A percentile compares a stretch with the other conserved stretches of the same genome.
Evolutionary conservation across 1,139 yeast genomes (phyloP).

Genomic region (Scheffersomyces quercinus): DNA sequence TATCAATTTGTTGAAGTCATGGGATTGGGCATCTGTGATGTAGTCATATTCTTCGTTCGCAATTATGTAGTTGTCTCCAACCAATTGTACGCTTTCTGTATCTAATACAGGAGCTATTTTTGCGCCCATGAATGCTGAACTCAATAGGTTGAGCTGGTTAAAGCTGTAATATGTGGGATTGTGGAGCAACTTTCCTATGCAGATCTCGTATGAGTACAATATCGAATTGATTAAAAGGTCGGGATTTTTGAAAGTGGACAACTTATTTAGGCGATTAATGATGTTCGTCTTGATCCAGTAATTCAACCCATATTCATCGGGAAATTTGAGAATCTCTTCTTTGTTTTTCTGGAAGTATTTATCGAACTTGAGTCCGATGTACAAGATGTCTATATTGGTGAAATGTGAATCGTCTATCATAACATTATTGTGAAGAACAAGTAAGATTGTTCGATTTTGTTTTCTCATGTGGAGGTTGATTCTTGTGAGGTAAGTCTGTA

Average conservation of each 20-base stretch:
- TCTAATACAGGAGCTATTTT: background rate
- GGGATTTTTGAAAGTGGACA: constrained; percentile 4
- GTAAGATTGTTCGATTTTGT: constrained; percentile 6
- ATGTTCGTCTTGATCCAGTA: constrained; percentile 13
- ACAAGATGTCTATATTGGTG: constrained; percentile 19
- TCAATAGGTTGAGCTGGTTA: constrained; percentile 2
- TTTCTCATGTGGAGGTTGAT: constrained; percentile 6
- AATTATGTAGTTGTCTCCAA: constrained; percentile 1
- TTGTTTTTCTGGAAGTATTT: constrained; percentile 10
- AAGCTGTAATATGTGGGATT: constrained; percentile 7
- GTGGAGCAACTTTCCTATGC: constrained; percentile 5
- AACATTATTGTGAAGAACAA: constrained; percentile 11
- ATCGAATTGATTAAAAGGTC: constrained; percentile 4
- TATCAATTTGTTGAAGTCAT: constrained; percentile 3
- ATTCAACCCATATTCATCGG: constrained; percentile 23
- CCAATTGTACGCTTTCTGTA: constrained; percentile 1
- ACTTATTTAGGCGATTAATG: constrained; percentile 4
- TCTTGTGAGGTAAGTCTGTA: constrained; percentile 8
- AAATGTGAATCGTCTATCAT: constrained; percentile 9
- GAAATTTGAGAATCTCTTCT: constrained; percentile 16
- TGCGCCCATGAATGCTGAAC: constrained; percentile 2
- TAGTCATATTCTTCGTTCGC: constrained; percentile 3
- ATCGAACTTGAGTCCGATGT: constrained; percentile 17
- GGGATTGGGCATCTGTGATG: constrained; percentile 1
- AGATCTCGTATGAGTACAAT: constrained; percentile 5